Evolutionary conservation across 2,329 filamentous ascomycete genomes (phyloP).

Genomic region (Colletotrichum plurivorum): DNA sequence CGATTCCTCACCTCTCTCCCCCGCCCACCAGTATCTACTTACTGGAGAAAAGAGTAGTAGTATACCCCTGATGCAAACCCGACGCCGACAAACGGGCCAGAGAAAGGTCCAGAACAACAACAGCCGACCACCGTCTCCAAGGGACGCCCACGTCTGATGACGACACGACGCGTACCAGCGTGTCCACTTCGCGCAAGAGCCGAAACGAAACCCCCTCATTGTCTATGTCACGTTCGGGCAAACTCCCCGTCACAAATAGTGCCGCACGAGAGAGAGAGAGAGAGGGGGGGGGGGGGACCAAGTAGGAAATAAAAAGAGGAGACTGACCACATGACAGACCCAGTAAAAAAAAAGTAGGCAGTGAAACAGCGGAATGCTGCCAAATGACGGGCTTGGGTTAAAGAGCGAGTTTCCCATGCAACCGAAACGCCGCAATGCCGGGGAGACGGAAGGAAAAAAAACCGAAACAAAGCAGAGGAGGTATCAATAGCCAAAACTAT

Average conservation of each 20-base stretch:
- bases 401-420: conserved; percentile 11
- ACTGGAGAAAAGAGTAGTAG: background rate
- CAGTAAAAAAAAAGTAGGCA: background rate
- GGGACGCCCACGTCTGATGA: conserved; percentile 24
- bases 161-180: conserved; percentile 4
- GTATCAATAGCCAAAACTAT: conserved; percentile 67
- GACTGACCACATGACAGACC: conserved; percentile 7
- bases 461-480: background rate
- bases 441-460: conserved; percentile 3
- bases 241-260: conserved; percentile 3
- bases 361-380: conserved; percentile 5
- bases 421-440: conserved; percentile 35
- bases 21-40: conserved; percentile 28
- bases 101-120: conserved; percentile 11
- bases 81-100: conserved; percentile 3
- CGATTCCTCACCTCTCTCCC: background rate
- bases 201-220: background rate
- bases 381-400: conserved; percentile 33
- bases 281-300: background rate
- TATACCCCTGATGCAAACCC: conserved; percentile 10
- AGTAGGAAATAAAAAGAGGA: conserved; percentile 15
- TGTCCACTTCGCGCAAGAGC: conserved; percentile 16
- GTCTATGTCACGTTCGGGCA: conserved; percentile 1
- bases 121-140: background rate
- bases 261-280: conserved; percentile 10